Base-by-base conservation (phyloP, 2,329 filamentous ascomycete species). In the Aspergillus melleus region DNA sequence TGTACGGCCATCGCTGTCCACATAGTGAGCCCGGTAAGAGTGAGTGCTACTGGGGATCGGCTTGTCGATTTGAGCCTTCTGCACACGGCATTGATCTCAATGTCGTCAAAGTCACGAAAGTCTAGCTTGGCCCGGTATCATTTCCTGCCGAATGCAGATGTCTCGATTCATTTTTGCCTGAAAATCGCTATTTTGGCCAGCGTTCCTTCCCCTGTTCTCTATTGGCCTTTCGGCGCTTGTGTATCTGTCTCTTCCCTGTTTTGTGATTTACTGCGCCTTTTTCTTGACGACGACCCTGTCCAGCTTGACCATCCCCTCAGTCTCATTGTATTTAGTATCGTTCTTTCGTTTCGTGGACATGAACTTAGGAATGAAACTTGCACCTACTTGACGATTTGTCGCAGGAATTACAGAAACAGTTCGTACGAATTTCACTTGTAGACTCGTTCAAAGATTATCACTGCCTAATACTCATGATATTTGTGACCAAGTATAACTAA, bases 1-100 rank as follows among this genome's bases (percentile, higher is more conserved):
- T 88, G 54, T 88, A 87, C 67, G 86, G 86, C 22, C 86, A 88
- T 71, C 81, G 83, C 39, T 88, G 86, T 67, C 84, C 84, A 19
- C 83, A 84, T 61, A 79, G 77, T 36, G 75, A 79, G 59, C 77
- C 80, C 29, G 82, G 83, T 42, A 79, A 76, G 53, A 82, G 82
- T 68, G 80, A 78, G 19, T 88, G 86, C 68, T 82, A 83, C 66
- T 86, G 84, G 73, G 83, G 82, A 14, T 79, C 83, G 6, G 78
- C 76, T 55, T 88, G 86, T 76, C 81, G 85, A 36, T 88, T 88
- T 66, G 79, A 82, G 39, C 70, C 73, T 16, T 81, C 83, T 60
- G 79, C 86, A 61, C 86, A 88, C 69, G 82, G 81, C 14, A 81
- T 87, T 64, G 86, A 88, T 70, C 80, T 76, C 42, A 81, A 76